Percentiles rank a stretch among this genome's conserved stretches.
These are phyloP conservation scores for Phytophthora ramorum DNA, from an alignment of 352 stramenopile species.

Conservation along the genomic window DNA sequence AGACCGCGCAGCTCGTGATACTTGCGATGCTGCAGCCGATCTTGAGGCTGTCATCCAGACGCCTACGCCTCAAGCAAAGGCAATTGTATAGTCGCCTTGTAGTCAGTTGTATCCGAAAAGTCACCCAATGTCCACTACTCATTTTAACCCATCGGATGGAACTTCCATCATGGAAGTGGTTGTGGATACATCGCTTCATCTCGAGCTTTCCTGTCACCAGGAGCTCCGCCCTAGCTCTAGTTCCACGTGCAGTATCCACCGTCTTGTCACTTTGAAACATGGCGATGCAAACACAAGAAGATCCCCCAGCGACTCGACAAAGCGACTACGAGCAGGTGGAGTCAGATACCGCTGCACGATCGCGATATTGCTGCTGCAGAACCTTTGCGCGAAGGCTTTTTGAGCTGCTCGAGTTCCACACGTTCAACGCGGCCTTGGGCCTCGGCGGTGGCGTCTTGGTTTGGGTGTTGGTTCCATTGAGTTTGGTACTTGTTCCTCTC, in stretches of 20 bases:
- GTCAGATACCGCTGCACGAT: neutral
- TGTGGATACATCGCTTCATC: neutral
- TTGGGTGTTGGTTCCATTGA: neutral
- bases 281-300: neutral
- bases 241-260: neutral
- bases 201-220: neutral
- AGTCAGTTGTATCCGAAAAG: neutral
- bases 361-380: neutral
- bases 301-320: neutral
- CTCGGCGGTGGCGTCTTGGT: neutral
- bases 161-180: neutral
- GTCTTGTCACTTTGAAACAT: neutral
- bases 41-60: constrained; percentile 18
- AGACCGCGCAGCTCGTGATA: neutral
- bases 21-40: constrained; percentile 1
- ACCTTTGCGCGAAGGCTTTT: neutral
- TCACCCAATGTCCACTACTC: neutral
- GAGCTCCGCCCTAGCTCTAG: neutral
- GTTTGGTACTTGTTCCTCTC: neutral
- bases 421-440: neutral
- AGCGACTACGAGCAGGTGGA: neutral
- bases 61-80: constrained; percentile 5
- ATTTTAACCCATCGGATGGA: neutral
- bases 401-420: constrained; percentile 4
- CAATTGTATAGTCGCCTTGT: neutral